Evolutionary conservation across 257 asterid genomes (phyloP).

Genomic region (Parsonsia alboflavescens): DNA sequence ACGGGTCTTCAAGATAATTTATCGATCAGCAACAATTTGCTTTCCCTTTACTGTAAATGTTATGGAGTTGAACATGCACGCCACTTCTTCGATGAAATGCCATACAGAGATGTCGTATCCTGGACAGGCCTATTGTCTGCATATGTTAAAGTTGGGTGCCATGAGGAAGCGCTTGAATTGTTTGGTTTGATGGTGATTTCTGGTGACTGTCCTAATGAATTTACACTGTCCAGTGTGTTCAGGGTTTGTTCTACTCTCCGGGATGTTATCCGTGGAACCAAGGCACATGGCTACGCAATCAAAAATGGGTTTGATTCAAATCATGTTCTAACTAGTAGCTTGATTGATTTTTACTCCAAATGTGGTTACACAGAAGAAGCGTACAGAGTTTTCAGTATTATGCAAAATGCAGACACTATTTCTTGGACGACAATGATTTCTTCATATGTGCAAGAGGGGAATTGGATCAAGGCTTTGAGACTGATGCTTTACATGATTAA

Average conservation of each 20-base stretch:
- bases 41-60: constrained; percentile 15
- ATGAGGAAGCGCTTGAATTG: constrained; percentile 15
- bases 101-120: constrained; percentile 11
- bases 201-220: constrained; percentile 12
- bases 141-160: constrained; percentile 3
- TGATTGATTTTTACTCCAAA: constrained; percentile 19
- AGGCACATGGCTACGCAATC: constrained; percentile 2
- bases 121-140: constrained; percentile 20
- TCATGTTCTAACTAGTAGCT: constrained; percentile 9
- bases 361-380: constrained; percentile 6
- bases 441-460: constrained; percentile 6
- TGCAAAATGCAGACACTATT: constrained; percentile 10
- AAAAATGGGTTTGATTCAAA: constrained; percentile 12
- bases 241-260: constrained; percentile 11
- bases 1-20: constrained; percentile 13
- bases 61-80: constrained; percentile 5
- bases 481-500: constrained; percentile 11
- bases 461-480: constrained; percentile 3
- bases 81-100: constrained; percentile 23
- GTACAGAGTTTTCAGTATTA: not conserved
- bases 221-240: constrained; percentile 10
- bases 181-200: constrained; percentile 10
- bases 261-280: constrained; percentile 2
- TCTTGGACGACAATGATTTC: constrained; percentile 19
- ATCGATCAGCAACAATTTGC: constrained; percentile 5